Percentiles rank a stretch among this genome's conserved stretches.
phyloP scores from a whole-genome alignment of 495 filamentous ascomycete species.

The Annulohypoxylon nitens region DNA sequence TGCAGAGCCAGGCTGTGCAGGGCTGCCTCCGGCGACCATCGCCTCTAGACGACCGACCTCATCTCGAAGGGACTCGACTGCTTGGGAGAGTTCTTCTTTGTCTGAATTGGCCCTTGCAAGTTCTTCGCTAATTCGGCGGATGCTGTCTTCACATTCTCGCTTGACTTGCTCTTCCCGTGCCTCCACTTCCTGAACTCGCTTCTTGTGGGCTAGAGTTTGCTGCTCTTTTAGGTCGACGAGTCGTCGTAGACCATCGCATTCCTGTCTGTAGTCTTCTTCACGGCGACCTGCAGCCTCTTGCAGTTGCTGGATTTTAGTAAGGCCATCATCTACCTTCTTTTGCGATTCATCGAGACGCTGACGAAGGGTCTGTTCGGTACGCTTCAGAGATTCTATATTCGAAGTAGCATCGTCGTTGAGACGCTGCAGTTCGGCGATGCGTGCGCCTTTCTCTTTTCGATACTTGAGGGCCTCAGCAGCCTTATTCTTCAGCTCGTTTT shows the following conservation, averaged over 20 bases:
- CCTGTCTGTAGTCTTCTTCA: conserved; percentile 84
- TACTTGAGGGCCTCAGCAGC: conserved; percentile 85
- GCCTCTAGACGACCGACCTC: conserved; percentile 74
- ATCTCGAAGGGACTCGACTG: conserved; percentile 77
- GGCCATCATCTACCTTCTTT: conserved; percentile 85
- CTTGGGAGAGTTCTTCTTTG: conserved; percentile 74
- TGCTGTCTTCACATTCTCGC: conserved; percentile 83
- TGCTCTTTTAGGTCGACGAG: conserved; percentile 88
- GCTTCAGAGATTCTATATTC: conserved; percentile 78
- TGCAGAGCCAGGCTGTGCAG: conserved; percentile 53
- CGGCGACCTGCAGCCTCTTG: conserved; percentile 82
- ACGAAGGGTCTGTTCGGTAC: conserved; percentile 83
- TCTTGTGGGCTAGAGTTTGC: conserved; percentile 81
- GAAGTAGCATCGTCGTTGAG: conserved; percentile 85
- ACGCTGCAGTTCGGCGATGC: conserved; percentile 87
- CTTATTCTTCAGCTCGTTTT: conserved; percentile 90
- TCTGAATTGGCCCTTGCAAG: conserved; percentile 74
- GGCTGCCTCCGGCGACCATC: conserved; percentile 51
- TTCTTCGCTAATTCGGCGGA: conserved; percentile 82
- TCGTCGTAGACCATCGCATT: conserved; percentile 81
- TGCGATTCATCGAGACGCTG: conserved; percentile 84
- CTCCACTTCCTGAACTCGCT: conserved; percentile 85
- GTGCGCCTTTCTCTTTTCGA: conserved; percentile 92
- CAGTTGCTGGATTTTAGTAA: conserved; percentile 83
- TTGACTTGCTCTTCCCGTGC: conserved; percentile 79